Evolutionary conservation across 306 rosid genomes (phyloP).

Genomic region (Glycine tomentella): DNA sequence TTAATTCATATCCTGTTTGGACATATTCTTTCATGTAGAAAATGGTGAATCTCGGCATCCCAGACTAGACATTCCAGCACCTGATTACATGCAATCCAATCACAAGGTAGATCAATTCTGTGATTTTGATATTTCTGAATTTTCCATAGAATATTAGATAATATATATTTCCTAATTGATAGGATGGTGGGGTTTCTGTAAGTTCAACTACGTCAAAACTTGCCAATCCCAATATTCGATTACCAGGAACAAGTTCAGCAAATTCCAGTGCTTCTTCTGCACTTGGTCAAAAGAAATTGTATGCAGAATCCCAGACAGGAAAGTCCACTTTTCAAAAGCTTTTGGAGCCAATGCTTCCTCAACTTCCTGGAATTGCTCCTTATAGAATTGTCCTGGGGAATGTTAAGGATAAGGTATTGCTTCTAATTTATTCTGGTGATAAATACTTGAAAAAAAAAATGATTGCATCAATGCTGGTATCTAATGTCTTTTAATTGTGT

Average conservation of each 20-base stretch:
- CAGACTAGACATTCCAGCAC: constrained; percentile 66
- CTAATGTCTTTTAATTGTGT: constrained; percentile 23
- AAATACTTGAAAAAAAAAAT: constrained; percentile 22
- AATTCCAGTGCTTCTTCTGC: constrained; percentile 48
- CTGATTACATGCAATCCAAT: constrained; percentile 57
- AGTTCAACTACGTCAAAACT: constrained; percentile 46
- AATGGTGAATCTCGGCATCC: constrained; percentile 78
- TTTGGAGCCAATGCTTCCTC: constrained; percentile 81
- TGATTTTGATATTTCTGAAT: constrained; percentile 40
- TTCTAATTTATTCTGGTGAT: constrained; percentile 36
- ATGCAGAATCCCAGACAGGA: constrained; percentile 72
- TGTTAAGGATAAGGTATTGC: constrained; percentile 82
- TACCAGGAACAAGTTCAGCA: constrained; percentile 42
- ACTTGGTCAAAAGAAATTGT: constrained; percentile 69
- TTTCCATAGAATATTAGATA: constrained; percentile 33
- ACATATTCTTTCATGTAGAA: constrained; percentile 60
- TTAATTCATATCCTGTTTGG: constrained; percentile 29
- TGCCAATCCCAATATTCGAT: constrained; percentile 41
- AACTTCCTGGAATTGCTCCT: constrained; percentile 79
- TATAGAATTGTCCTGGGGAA: constrained; percentile 85
- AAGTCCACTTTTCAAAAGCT: constrained; percentile 90
- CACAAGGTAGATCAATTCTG: constrained; percentile 62
- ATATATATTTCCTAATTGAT: constrained; percentile 29
- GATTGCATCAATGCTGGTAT: constrained; percentile 33
- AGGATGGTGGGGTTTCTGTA: constrained; percentile 61